Conservation (phyloP, 139 green algal species). For the Pleodorina starrii region DNA sequence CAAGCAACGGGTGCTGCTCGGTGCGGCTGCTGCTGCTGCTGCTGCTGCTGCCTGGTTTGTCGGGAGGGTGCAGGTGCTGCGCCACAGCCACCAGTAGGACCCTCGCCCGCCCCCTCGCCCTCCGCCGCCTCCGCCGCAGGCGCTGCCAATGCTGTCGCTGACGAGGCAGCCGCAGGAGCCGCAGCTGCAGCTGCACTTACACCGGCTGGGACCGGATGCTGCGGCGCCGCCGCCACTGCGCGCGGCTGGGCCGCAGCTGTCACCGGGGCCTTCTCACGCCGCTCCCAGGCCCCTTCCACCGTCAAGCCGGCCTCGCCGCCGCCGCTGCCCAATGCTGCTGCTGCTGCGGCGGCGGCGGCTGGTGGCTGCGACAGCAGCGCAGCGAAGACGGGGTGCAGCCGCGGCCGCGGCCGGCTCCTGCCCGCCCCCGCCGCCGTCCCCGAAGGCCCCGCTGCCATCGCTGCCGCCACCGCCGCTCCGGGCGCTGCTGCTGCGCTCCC, state of each 20-base stretch:
- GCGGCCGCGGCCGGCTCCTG: not conserved
- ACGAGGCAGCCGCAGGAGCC: too few species aligned
- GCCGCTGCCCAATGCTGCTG: not conserved
- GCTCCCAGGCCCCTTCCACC: not conserved
- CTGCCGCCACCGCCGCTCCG: not conserved
- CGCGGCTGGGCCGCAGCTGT: too few species aligned
- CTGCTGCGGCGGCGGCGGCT: not conserved
- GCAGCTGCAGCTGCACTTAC: too few species aligned
- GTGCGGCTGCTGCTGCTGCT: not conserved
- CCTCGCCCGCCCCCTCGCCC: too few species aligned
- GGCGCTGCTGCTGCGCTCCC: not conserved
- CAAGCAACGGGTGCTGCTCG: too few species aligned
- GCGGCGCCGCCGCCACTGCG: too few species aligned
- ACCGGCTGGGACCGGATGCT: too few species aligned
- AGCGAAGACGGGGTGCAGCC: slow-evolving; percentile 32
- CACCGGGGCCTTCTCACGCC: too few species aligned
- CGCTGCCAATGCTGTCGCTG: too few species aligned
- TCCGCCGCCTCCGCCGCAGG: too few species aligned
- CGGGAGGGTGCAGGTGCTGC: not conserved
- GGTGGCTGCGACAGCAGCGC: slow-evolving; percentile 9
- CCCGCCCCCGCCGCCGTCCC: not conserved
- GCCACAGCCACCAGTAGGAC: too few species aligned
- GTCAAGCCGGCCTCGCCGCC: not conserved
- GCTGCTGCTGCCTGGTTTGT: not conserved
- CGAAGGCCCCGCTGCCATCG: not conserved